Evolutionary conservation across 2,329 filamentous ascomycete genomes (phyloP), one percentile per base, ranked within the genome.

Genomic region (Cordyceps javanica): DNA sequence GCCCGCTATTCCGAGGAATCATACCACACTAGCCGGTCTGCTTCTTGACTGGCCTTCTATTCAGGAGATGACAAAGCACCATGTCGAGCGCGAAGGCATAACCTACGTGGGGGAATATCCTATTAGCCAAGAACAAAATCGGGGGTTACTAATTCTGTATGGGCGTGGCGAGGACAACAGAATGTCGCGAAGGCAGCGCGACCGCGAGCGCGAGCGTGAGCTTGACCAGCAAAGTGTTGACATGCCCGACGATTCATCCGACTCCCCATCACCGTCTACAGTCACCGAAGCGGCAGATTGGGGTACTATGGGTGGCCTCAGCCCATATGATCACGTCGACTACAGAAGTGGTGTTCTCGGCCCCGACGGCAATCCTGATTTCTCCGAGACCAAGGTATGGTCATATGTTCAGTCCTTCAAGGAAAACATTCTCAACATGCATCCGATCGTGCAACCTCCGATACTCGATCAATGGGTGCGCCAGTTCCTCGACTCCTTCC

Each of bases 21-120:
- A 97, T 67, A 95, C 90, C 0, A 97, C 92, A 0, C 84, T 91
- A n/a, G 91, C 91, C 1, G 90, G 94, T 52, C 83, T 91, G 61
- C 76, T 97, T 19, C 75, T 97, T 28, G 78, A 82, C 48, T 91
- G 88, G 85, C 81, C 81, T 0, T 81, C 85, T 0, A 90, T 94
- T 56, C 73, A 78, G 67, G 73, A 79, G 61, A 68, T 97, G 67
- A 84, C 90, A 34, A 77, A 67, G 60, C 72, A 70, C 50, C 75
- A 76, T 26, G 69, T 85, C 56, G 70, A 76, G 23, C 68, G 68
- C 2, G 75, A 80, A 54, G 77, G 76, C 30, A 77, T 86, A 65
- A 75, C 77, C 32, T 78, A 79, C 54, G 78, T 86, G 26, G 82
- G 83, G 57, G 82, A 88, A 62, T 95, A 91, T 68, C 90, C 91